Evolutionary conservation across 139 green algal species (phyloP).

Genomic region (Picochlorum sp.): DNA sequence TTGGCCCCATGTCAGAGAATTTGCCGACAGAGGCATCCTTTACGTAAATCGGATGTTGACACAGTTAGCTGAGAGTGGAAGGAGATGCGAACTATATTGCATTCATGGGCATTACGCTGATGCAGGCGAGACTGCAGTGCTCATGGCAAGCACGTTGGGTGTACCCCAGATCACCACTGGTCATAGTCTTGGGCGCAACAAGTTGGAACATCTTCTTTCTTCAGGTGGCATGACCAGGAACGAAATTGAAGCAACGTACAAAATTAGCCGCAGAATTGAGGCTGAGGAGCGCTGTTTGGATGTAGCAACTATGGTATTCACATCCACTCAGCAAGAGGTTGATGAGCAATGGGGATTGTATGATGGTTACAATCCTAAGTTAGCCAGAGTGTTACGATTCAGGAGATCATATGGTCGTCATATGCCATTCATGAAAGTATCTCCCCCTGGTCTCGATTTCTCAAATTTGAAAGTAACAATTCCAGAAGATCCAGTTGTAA

Average conservation of each 20-base stretch:
- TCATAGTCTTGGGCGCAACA: slow-evolving; percentile 88
- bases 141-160: slow-evolving; percentile 64
- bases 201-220: slow-evolving; percentile 84
- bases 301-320: slow-evolving; percentile 73
- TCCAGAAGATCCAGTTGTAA: slow-evolving; percentile 43
- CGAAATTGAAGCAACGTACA: slow-evolving; percentile 85
- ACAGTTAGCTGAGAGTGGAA: slow-evolving; percentile 32
- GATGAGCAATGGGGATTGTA: slow-evolving; percentile 93
- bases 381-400: slow-evolving; percentile 39
- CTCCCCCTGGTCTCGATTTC: slow-evolving; percentile 83
- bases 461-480: slow-evolving; percentile 52
- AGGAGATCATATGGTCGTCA: slow-evolving; percentile 50
- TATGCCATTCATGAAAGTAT: slow-evolving; percentile 83
- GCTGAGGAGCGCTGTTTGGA: slow-evolving; percentile 87
- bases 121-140: slow-evolving; percentile 57
- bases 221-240: slow-evolving; percentile 51
- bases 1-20: slow-evolving; percentile 88
- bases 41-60: slow-evolving; percentile 48
- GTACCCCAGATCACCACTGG: slow-evolving; percentile 88
- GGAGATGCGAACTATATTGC: slow-evolving; percentile 51
- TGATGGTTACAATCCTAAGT: slow-evolving; percentile 55
- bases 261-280: slow-evolving; percentile 79
- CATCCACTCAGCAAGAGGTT: slow-evolving; percentile 81
- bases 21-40: slow-evolving; percentile 65
- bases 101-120: slow-evolving; percentile 83